Evolutionary conservation across 2,329 filamentous ascomycete species (phyloP).

Genomic region (Lecanicillium sp.): DNA sequence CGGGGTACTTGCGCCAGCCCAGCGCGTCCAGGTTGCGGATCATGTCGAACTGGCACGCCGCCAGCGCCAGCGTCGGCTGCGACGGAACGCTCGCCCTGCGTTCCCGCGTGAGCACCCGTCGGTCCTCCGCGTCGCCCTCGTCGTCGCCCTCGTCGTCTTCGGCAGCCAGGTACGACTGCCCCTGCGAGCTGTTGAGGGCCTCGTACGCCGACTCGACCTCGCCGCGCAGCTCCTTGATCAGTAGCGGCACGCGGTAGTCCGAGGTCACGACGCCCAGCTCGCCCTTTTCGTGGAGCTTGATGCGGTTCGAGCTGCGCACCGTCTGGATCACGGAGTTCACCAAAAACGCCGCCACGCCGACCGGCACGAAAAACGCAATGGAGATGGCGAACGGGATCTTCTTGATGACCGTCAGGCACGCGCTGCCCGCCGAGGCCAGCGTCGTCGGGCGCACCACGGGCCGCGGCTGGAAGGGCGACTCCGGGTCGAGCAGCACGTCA

Average conservation of each 20-base stretch:
- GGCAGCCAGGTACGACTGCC: constrained; percentile 62
- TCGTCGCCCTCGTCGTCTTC: constrained; percentile 37
- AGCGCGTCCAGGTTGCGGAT: constrained; percentile 67
- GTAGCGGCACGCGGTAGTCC: constrained; percentile 68
- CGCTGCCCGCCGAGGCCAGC: constrained; percentile 27
- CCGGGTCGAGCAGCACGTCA: constrained; percentile 66
- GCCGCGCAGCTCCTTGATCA: constrained; percentile 68
- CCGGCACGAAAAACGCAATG: constrained; percentile 64
- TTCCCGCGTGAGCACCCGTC: constrained; percentile 36
- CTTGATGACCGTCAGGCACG: constrained; percentile 33
- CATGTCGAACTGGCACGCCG: constrained; percentile 77
- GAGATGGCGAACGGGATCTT: constrained; percentile 59
- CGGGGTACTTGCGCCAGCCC: constrained; percentile 58
- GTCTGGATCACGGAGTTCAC: constrained; percentile 73
- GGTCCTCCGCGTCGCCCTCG: constrained; percentile 26
- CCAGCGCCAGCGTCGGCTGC: constrained; percentile 69
- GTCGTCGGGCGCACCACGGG: constrained; percentile 26
- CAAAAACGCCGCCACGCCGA: constrained; percentile 66
- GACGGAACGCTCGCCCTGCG: constrained; percentile 37
- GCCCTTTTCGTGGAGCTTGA: constrained; percentile 68
- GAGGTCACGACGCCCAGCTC: constrained; percentile 60
- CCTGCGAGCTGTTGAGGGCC: constrained; percentile 60
- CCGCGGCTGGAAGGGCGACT: constrained; percentile 51
- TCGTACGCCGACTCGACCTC: constrained; percentile 75
- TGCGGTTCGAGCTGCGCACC: constrained; percentile 65